phyloP scores from a whole-genome alignment of 192 early-diverging fungal genomes.

The Coemansia sp. region DNA sequence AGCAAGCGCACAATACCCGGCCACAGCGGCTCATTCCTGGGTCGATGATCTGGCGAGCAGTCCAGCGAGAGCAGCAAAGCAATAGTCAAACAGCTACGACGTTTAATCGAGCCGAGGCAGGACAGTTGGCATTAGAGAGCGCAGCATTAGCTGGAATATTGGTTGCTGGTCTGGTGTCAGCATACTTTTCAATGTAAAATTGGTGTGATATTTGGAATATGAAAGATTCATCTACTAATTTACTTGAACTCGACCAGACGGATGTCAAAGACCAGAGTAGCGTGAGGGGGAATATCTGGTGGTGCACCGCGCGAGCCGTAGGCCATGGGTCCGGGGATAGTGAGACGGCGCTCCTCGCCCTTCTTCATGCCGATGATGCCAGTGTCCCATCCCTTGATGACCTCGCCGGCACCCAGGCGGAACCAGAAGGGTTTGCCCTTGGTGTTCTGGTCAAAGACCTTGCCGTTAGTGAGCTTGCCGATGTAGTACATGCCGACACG shows the following conservation, averaged over 20 bases:
- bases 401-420: slow-evolving; percentile 83
- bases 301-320: slow-evolving; percentile 84
- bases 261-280: slow-evolving; percentile 89
- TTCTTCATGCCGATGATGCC: slow-evolving; percentile 89
- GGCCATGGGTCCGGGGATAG: slow-evolving; percentile 78
- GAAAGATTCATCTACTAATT: not conserved
- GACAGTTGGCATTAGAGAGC: slow-evolving; percentile 26
- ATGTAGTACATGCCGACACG: slow-evolving; percentile 86
- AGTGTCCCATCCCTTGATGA: slow-evolving; percentile 96
- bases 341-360: slow-evolving; percentile 88
- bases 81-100: not conserved
- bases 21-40: slow-evolving; percentile 12
- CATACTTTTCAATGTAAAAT: slow-evolving; percentile 7
- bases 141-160: slow-evolving; percentile 19
- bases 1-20: slow-evolving; percentile 8
- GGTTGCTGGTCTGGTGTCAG: slow-evolving; percentile 14
- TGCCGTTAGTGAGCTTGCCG: slow-evolving; percentile 88
- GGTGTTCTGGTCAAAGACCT: slow-evolving; percentile 95
- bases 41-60: slow-evolving; percentile 27
- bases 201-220: not conserved
- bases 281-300: slow-evolving; percentile 89
- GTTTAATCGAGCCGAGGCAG: slow-evolving; percentile 24
- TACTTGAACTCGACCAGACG: slow-evolving; percentile 77
- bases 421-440: slow-evolving; percentile 89
- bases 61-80: not conserved